phyloP scores from a whole-genome alignment of 768 basidiomycete genomes.

The Pulveroboletus sp. region DNA sequence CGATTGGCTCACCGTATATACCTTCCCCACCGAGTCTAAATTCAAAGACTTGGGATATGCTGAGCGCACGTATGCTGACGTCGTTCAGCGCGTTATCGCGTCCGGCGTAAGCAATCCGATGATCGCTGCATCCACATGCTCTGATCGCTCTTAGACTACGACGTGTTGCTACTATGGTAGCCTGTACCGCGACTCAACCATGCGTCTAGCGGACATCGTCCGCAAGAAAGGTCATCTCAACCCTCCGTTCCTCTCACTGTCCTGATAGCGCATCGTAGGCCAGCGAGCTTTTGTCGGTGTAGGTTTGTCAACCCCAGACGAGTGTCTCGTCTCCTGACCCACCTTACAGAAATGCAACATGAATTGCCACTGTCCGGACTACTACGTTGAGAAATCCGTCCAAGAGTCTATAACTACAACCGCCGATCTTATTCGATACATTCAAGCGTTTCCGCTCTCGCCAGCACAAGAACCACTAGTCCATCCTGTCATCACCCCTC shows the following conservation, averaged over 20 bases:
- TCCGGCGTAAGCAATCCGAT: slow-evolving; percentile 56
- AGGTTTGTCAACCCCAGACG: slow-evolving; percentile 26
- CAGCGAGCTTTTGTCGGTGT: slow-evolving; percentile 87
- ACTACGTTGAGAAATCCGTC: slow-evolving; percentile 64
- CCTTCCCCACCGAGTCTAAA: slow-evolving; percentile 82
- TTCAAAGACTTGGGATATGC: slow-evolving; percentile 74
- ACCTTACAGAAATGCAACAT: slow-evolving; percentile 32
- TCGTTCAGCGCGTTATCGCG: slow-evolving; percentile 67
- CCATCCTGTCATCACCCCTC: slow-evolving; percentile 87
- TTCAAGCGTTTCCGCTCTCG: slow-evolving; percentile 48
- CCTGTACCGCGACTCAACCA: slow-evolving; percentile 76
- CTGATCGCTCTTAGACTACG: slow-evolving; percentile 55
- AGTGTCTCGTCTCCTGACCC: slow-evolving; percentile 3
- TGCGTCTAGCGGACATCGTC: slow-evolving; percentile 73
- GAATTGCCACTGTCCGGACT: slow-evolving; percentile 61
- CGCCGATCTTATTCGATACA: slow-evolving; percentile 58
- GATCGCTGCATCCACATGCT: background rate
- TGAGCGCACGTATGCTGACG: slow-evolving; percentile 56
- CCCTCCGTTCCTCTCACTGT: background rate
- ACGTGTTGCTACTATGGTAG: slow-evolving; percentile 91
- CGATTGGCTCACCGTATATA: slow-evolving; percentile 80
- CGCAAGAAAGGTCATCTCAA: slow-evolving; percentile 48
- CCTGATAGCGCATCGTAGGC: slow-evolving; percentile 37
- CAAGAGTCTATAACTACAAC: slow-evolving; percentile 60
- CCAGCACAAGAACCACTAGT: slow-evolving; percentile 53